Base-by-base conservation (phyloP, 805 yeast species). In the Kodamaea kaohsiungensis region DNA sequence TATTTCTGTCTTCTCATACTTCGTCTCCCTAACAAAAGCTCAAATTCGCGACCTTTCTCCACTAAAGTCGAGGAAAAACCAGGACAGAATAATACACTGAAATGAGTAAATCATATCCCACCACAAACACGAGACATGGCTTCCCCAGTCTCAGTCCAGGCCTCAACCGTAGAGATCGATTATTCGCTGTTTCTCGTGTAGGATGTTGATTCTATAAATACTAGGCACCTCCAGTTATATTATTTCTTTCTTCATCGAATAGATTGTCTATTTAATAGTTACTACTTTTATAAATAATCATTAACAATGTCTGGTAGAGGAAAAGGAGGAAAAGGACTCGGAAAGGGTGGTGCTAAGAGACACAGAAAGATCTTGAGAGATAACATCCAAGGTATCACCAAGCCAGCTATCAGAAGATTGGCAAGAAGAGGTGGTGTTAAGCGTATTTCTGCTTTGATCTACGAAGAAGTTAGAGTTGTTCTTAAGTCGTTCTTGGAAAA, bases 281-380 rank as follows among this genome's bases (percentile, higher is more conserved):
- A 27, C 33, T 27, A 27, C 33, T 27, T 27, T 51, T n/a, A n/a
- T n/a, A n/a, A 46, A 43, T 35, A 55, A 16, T 35, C 25, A 43
- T 59, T 56, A 56, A 56, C 55, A 61, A 91, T 91, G 97, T 91
- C 97, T 77, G 97, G 98, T 78, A 92, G 98, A 86, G 99, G 99
- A 74, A 93, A 95, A 91, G 98, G 98, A 76, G 99, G 98, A 75
- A 95, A 95, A 89, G 99, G 99, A 82, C 86, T 95, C 71, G 99
- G 99, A 74, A 95, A 95, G 84, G 98, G 98, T 82, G 99, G 99
- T 84, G 99, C 99, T 71, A 93, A 93, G 88, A 91, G 99, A 82
- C 99, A 93, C 91, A 91, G 98, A 87, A 92, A 92, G 90, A 90
- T 93, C 80, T 85, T 92, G 65, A 92, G 98, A 86, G 99, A 95